A percentile compares a stretch with the other conserved stretches of the same genome.
Conservation (phyloP, 2,329 filamentous ascomycete species). For the Ceratocystis cubensis region DNA sequence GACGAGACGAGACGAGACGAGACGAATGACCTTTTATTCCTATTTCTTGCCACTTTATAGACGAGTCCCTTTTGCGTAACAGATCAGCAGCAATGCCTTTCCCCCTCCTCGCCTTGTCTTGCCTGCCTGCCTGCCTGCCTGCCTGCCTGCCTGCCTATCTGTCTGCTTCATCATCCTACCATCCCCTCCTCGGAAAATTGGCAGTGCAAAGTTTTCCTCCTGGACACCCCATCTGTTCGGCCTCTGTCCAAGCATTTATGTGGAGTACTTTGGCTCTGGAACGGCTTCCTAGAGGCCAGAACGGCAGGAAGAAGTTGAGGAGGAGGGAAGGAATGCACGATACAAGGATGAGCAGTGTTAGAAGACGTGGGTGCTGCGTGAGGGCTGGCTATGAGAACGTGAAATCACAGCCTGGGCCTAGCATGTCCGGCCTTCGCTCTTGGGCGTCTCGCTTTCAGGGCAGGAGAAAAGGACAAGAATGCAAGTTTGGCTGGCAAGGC, state of each 20-base stretch:
- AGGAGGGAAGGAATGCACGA: neutral
- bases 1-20: neutral
- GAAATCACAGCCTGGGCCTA: neutral
- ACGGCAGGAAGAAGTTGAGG: neutral
- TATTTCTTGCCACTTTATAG: neutral
- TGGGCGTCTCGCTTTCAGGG: too few relatives aligned
- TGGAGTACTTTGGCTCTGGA: neutral
- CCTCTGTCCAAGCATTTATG: neutral
- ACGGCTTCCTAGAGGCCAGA: constrained; percentile 6
- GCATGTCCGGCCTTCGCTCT: too few relatives aligned
- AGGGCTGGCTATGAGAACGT: neutral
- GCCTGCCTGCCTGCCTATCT: too few relatives aligned
- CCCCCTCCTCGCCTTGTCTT: neutral
- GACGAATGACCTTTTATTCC: neutral
- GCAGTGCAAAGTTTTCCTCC: neutral
- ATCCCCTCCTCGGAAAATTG: neutral
- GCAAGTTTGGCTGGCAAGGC: too few relatives aligned
- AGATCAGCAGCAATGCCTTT: neutral
- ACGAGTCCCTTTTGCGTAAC: constrained; percentile 4
- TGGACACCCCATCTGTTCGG: neutral
- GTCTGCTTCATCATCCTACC: too few relatives aligned
- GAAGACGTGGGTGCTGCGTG: neutral
- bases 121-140: neutral
- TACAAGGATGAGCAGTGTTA: neutral
- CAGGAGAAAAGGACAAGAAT: too few relatives aligned